Evolutionary conservation across 208 protist genomes (phyloP), one percentile per base, ranked within the genome.

Genomic region (Crithidia sp.): DNA sequence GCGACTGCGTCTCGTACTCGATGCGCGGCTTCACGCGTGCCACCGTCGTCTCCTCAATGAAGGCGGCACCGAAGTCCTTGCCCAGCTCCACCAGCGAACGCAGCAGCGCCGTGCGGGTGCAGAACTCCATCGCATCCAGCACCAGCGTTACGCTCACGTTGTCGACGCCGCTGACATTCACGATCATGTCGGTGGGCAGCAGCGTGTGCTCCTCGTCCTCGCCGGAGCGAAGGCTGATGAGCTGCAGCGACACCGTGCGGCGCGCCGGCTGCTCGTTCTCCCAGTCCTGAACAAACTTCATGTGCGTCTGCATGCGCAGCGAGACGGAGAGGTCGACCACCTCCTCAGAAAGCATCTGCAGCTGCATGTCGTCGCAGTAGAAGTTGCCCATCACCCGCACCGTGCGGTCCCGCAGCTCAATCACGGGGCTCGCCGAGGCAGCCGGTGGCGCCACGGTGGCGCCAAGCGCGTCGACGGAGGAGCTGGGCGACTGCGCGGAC

Each of bases 261-360:
- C 79, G 74, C 14, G 65, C 74, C 40, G 78, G 41, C 37, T 69
- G 47, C 55, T 86, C 79, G 50, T 90, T 83, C 69, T 93, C 83
- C 37, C 68, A 73, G 47, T 89, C 76, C 62, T 88, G 85, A 39
- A 77, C 73, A 47, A 86, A 79, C 43, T 77, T 69, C 44, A 83
- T 53, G 28, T 64, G 57, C 16, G 72, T 47, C 60, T 82, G 74
- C 82, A 84, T 89, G 68, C 67, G 71, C 47, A 94, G n/a, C 0
- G 87, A 81, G 10, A 85, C 49, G 5, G 83, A 86, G 16, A 96
- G 76, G 39, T 89, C 81, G 2, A 86, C 69, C 28, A 87, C 78
- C 50, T 92, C 91, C 64, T 96, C 91, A 3, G 85, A 87, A n/a
- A 94, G 67, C 66, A 92, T 63, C 47, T 77, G 77, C 58, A 93